These are phyloP conservation scores for Sparassis latifolia DNA, from an alignment of 1,284 basidiomycete genomes.

Conservation along the genomic window DNA sequence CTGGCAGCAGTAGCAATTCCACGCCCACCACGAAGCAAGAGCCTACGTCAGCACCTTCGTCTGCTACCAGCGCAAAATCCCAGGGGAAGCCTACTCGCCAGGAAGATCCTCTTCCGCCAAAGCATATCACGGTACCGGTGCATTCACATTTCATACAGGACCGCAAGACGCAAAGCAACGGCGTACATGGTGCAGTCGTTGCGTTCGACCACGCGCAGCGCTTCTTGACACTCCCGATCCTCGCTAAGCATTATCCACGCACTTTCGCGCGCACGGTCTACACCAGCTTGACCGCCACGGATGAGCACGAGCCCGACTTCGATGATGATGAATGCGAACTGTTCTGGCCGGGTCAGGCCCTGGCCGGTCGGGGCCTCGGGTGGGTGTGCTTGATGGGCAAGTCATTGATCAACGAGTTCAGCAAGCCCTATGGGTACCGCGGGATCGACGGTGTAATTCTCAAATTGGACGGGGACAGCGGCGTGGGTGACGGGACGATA, in stretches of 20 bases:
- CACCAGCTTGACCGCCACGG: slow-evolving; percentile 50
- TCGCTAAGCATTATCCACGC: slow-evolving; percentile 62
- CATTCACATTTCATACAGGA: slow-evolving; percentile 27
- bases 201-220: slow-evolving; percentile 46
- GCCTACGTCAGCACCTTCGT: slow-evolving; percentile 12
- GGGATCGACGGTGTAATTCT: slow-evolving; percentile 57
- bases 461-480: neutral
- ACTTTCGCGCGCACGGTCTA: slow-evolving; percentile 67
- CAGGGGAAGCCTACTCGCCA: slow-evolving; percentile 3
- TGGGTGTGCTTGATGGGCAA: slow-evolving; percentile 78
- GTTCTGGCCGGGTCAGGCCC: slow-evolving; percentile 67
- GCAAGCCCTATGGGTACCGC: slow-evolving; percentile 62
- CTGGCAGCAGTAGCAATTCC: slow-evolving; percentile 59
- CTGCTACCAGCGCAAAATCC: neutral
- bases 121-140: slow-evolving; percentile 18
- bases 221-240: slow-evolving; percentile 52
- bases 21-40: slow-evolving; percentile 46
- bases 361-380: slow-evolving; percentile 66
- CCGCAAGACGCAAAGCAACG: slow-evolving; percentile 42
- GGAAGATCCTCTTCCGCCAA: slow-evolving; percentile 6
- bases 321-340: slow-evolving; percentile 77
- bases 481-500: no score
- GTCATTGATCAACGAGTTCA: slow-evolving; percentile 75
- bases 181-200: slow-evolving; percentile 36
- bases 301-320: slow-evolving; percentile 72